A percentile compares a stretch with the other conserved stretches of the same genome.
Conservation (phyloP, 23 red algal species). For the Agarophyton chilense region DNA sequence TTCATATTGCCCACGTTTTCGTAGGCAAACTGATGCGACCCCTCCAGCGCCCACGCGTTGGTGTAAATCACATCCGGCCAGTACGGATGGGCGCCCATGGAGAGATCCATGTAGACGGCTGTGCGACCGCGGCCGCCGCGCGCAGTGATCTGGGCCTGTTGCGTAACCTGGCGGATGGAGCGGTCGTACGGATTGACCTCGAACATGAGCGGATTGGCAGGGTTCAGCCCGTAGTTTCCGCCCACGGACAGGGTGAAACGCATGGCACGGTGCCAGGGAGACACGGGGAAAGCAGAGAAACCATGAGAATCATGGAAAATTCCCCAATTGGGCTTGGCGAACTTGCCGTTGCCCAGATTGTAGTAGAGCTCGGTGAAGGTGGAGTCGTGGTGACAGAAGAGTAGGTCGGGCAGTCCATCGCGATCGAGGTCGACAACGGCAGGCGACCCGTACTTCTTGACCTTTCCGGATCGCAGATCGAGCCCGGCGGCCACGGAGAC, state of each 20-base stretch:
- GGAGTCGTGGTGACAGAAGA: constrained; percentile 41
- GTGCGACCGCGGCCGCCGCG: constrained; percentile 9
- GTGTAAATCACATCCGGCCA: constrained; percentile 41
- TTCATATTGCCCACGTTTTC: constrained; percentile 9
- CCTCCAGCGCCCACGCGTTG: constrained; percentile 2
- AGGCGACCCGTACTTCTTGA: constrained; percentile 26
- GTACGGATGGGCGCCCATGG: constrained; percentile 11
- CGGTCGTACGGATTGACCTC: constrained; percentile 14
- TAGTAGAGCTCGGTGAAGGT: constrained; percentile 33
- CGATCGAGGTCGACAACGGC: constrained; percentile 11
- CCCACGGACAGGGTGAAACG: constrained; percentile 19
- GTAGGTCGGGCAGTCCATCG: constrained; percentile 10
- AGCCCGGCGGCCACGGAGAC: neutral
- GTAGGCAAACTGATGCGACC: constrained; percentile 43
- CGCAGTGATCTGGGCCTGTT: neutral
- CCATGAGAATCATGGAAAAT: constrained; percentile 25
- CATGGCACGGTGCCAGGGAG: constrained; percentile 21
- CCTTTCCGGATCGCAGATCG: neutral
- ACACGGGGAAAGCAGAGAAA: constrained; percentile 12
- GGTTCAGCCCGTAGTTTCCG: constrained; percentile 17
- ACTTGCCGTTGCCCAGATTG: constrained; percentile 17
- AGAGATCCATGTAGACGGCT: constrained; percentile 24
- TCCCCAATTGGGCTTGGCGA: neutral
- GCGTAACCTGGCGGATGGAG: constrained; percentile 21
- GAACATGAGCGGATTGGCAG: constrained; percentile 24